phyloP scores from a whole-genome alignment of 129 eudicot genomes.

The Flaveria bidentis region DNA sequence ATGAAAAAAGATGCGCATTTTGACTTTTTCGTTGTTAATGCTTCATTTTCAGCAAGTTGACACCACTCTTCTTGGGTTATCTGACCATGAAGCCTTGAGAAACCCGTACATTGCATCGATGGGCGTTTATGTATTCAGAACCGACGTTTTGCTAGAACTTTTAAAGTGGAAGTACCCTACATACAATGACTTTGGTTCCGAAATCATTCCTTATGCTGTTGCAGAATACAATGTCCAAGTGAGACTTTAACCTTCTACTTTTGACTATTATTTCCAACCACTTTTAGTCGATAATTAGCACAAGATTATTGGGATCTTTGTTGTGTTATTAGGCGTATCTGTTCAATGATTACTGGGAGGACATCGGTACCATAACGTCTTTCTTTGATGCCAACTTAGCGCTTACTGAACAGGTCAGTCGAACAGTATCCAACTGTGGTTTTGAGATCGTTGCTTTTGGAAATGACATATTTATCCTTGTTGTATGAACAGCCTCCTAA shows the following conservation, averaged over 20 bases:
- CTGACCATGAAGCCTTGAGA: conserved; percentile 51
- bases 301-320: neutral
- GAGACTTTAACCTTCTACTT: conserved; percentile 19
- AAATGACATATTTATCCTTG: conserved; percentile 3
- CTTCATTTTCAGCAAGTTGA: conserved; percentile 71
- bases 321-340: conserved; percentile 61
- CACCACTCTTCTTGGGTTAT: conserved; percentile 75
- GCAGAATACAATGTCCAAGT: conserved; percentile 86
- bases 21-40: conserved; percentile 17
- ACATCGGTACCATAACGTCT: conserved; percentile 81
- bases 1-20: neutral
- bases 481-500: conserved; percentile 58
- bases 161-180: conserved; percentile 60
- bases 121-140: conserved; percentile 87
- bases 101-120: conserved; percentile 87
- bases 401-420: conserved; percentile 75
- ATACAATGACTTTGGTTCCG: conserved; percentile 88
- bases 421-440: neutral
- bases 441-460: neutral
- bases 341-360: conserved; percentile 93
- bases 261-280: neutral
- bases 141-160: conserved; percentile 74
- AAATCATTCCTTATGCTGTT: conserved; percentile 82
- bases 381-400: conserved; percentile 92
- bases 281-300: neutral